Evolutionary conservation across 495 filamentous ascomycete genomes (phyloP).

Genomic region (Astrocystis sublimbata): DNA sequence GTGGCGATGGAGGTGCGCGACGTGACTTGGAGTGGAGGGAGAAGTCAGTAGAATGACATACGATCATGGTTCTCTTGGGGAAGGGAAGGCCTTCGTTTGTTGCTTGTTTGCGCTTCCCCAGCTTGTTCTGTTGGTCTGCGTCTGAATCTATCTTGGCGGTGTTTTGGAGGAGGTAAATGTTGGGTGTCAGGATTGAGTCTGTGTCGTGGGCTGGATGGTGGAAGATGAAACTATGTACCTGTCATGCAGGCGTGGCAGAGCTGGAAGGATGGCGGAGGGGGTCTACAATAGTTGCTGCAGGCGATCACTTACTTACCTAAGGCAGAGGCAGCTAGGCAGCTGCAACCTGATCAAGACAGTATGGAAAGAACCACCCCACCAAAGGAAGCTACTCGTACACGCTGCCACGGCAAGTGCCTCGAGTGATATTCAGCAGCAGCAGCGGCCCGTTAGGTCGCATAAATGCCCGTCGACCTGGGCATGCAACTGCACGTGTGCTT

Average conservation of each 20-base stretch:
- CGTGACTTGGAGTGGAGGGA: not conserved
- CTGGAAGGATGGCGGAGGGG: not conserved
- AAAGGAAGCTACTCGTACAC: not conserved
- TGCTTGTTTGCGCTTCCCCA: conserved; percentile 86
- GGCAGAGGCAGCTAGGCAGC: no score
- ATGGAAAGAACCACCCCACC: conserved; percentile 5
- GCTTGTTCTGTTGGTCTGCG: conserved; percentile 34
- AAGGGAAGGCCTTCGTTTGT: conserved; percentile 71
- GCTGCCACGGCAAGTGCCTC: not conserved
- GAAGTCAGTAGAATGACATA: conserved; percentile 49
- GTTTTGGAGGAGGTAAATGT: no score
- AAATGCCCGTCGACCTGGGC: no score
- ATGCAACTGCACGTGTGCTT: not conserved
- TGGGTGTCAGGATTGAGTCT: no score
- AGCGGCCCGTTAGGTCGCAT: no score
- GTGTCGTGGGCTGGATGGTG: no score
- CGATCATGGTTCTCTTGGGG: conserved; percentile 81
- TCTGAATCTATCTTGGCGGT: conserved; percentile 15
- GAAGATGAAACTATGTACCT: no score
- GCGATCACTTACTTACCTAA: no score
- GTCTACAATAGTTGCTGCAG: not conserved
- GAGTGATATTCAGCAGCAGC: no score
- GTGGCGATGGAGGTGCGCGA: not conserved
- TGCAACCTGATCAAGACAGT: not conserved
- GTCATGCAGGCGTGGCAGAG: not conserved